A percentile compares a stretch with the other conserved stretches of the same genome.
phyloP scores from a whole-genome alignment of 495 filamentous ascomycete species.

The Polyplosphaeria fusca region DNA sequence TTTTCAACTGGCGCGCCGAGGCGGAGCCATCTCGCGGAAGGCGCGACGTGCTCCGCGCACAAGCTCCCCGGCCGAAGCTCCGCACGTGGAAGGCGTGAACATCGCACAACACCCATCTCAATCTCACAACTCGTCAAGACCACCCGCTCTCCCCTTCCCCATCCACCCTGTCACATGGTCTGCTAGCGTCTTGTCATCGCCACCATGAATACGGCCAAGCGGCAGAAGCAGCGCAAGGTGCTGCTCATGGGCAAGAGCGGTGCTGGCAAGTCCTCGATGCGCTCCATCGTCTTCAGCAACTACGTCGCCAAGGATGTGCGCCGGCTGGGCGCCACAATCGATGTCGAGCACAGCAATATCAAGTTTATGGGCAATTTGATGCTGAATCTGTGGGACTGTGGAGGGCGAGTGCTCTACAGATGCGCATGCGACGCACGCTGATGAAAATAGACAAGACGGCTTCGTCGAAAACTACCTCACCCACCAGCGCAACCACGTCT shows the following conservation, averaged over 20 bases:
- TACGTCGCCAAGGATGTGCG: conserved; percentile 96
- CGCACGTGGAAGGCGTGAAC: not conserved
- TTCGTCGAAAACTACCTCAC: conserved; percentile 98
- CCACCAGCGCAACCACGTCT: conserved; percentile 91
- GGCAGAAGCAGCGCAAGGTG: conserved; percentile 48
- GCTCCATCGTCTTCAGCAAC: conserved; percentile 96
- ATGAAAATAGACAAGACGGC: conserved; percentile 73
- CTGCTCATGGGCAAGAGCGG: conserved; percentile 79
- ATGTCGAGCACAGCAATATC: conserved; percentile 96
- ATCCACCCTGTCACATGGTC: too few relatives aligned
- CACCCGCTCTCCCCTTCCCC: too few relatives aligned
- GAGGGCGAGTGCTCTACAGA: conserved; percentile 58
- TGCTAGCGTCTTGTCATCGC: not conserved
- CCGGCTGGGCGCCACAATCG: conserved; percentile 92
- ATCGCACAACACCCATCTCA: too few relatives aligned
- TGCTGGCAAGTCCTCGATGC: conserved; percentile 99
- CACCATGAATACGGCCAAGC: conserved; percentile 41
- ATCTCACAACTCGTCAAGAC: too few relatives aligned
- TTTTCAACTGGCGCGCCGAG: too few relatives aligned
- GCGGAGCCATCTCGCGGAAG: not conserved
- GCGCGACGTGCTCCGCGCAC: not conserved
- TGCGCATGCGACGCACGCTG: not conserved
- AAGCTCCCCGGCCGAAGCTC: not conserved
- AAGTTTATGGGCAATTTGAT: conserved; percentile 97
- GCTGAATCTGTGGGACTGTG: conserved; percentile 97